phyloP scores from a whole-genome alignment of 768 basidiomycete genomes.

The Kwoniella botswanensis region DNA sequence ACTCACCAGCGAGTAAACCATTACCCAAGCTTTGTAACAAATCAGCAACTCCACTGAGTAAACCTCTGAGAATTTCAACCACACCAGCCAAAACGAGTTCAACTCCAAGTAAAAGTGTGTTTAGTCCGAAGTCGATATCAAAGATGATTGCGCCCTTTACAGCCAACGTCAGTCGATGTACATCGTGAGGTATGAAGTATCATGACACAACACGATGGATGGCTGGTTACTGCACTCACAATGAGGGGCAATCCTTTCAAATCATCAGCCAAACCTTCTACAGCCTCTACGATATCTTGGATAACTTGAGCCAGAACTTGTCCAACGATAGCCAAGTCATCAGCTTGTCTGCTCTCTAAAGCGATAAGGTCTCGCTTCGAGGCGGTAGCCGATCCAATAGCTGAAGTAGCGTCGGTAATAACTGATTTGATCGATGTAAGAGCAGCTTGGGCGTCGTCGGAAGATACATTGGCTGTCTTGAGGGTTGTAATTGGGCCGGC shows the following conservation, averaged over 20 bases:
- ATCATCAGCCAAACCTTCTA: conserved; percentile 18
- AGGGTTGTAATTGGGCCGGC: conserved; percentile 19
- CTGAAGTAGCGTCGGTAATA: conserved; percentile 13
- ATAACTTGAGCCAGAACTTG: conserved; percentile 17
- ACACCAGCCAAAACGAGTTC: conserved; percentile 27
- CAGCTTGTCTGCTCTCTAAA: not conserved
- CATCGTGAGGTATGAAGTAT: not conserved
- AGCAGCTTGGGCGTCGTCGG: conserved; percentile 8
- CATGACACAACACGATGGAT: not conserved
- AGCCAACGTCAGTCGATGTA: not conserved
- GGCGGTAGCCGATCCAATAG: not conserved
- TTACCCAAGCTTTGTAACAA: conserved; percentile 25
- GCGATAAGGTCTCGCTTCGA: not conserved
- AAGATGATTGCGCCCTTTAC: conserved; percentile 31
- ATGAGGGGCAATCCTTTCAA: conserved; percentile 18
- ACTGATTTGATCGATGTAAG: conserved; percentile 19
- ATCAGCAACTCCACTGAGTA: conserved; percentile 22
- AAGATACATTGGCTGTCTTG: conserved; percentile 7
- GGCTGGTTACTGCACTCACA: conserved; percentile 1
- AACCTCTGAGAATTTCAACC: conserved; percentile 19
- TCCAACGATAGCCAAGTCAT: conserved; percentile 19
- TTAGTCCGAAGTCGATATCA: conserved; percentile 24
- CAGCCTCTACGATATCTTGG: conserved; percentile 22
- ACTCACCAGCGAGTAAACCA: conserved; percentile 32
- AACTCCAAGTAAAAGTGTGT: conserved; percentile 28